These are phyloP conservation scores for Lentinula sp. DNA, from an alignment of 768 basidiomycete species.

Conservation along the genomic window DNA sequence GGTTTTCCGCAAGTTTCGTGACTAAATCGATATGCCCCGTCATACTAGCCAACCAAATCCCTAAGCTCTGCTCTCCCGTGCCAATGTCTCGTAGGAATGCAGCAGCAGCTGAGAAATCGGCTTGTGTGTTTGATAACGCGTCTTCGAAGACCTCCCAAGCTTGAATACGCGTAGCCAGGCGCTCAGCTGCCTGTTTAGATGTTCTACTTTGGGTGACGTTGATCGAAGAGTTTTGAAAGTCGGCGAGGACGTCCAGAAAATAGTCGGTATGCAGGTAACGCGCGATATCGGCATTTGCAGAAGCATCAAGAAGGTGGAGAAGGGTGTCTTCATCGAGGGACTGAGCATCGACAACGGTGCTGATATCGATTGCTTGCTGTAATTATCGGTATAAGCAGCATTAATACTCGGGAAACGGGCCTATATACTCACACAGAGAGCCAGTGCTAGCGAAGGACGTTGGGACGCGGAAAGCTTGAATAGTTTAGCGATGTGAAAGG, in stretches of 20 bases:
- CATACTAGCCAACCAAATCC: slow-evolving; percentile 71
- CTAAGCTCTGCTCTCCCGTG: slow-evolving; percentile 59
- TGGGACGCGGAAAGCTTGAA: slow-evolving; percentile 64
- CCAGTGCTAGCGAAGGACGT: slow-evolving; percentile 49
- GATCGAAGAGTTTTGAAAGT: slow-evolving; percentile 30
- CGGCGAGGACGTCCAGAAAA: slow-evolving; percentile 36
- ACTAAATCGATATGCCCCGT: slow-evolving; percentile 49
- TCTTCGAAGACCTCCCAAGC: slow-evolving; percentile 62
- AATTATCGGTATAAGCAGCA: not conserved
- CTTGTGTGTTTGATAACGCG: slow-evolving; percentile 46
- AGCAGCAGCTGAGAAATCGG: slow-evolving; percentile 43
- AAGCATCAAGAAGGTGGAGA: slow-evolving; percentile 54
- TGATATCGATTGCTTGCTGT: slow-evolving; percentile 55
- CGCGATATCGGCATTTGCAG: slow-evolving; percentile 60
- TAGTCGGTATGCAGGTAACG: slow-evolving; percentile 37
- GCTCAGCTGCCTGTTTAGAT: slow-evolving; percentile 39
- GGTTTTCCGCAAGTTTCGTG: slow-evolving; percentile 36
- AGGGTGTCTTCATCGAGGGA: slow-evolving; percentile 52
- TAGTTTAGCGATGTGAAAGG: slow-evolving; percentile 56
- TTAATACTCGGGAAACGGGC: not conserved
- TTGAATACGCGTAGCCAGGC: slow-evolving; percentile 42
- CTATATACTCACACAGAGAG: slow-evolving; percentile 29
- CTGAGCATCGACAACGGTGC: slow-evolving; percentile 45
- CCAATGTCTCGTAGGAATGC: slow-evolving; percentile 55
- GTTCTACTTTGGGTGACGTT: slow-evolving; percentile 33